Evolutionary conservation across 2,329 filamentous ascomycete species (phyloP).

Genomic region (Penicillium fuscoglaucum): DNA sequence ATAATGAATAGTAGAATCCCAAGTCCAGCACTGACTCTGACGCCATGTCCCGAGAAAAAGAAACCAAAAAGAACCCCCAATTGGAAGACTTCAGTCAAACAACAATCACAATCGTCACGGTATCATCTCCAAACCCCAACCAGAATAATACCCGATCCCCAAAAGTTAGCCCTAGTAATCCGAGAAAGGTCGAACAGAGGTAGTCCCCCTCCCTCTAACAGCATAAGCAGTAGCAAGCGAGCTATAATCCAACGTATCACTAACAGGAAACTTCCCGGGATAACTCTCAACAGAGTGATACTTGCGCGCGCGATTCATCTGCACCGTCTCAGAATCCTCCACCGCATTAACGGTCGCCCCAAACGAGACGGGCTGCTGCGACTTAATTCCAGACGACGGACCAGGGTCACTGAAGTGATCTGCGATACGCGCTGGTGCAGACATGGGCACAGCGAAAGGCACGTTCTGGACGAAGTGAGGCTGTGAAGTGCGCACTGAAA

Average conservation of each 20-base stretch:
- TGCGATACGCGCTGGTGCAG: not conserved
- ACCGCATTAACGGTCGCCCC: constrained; percentile 10
- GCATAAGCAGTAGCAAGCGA: constrained; percentile 28
- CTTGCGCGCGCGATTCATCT: constrained; percentile 15
- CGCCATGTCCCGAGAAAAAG: not conserved
- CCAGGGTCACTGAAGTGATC: constrained; percentile 13
- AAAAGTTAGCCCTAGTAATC: constrained; percentile 20
- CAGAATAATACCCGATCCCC: too few relatives aligned
- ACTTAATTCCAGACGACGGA: not conserved
- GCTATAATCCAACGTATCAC: constrained; percentile 30
- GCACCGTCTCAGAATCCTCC: constrained; percentile 11
- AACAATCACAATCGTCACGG: not conserved
- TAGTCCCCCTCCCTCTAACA: constrained; percentile 27
- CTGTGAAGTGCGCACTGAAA: not conserved
- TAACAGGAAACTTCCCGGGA: constrained; percentile 36
- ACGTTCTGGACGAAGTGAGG: not conserved
- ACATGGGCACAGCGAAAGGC: not conserved
- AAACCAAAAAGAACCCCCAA: too few relatives aligned
- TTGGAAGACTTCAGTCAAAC: not conserved
- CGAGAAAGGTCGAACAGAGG: constrained; percentile 34
- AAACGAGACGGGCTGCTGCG: not conserved
- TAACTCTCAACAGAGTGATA: constrained; percentile 32
- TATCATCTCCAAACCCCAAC: not conserved
- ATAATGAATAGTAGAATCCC: not conserved
- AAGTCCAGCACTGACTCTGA: not conserved